Evolutionary conservation across 345 rosid genomes (phyloP), one percentile per base, ranked within the genome.

Genomic region (Rubroshorea leprosula): DNA sequence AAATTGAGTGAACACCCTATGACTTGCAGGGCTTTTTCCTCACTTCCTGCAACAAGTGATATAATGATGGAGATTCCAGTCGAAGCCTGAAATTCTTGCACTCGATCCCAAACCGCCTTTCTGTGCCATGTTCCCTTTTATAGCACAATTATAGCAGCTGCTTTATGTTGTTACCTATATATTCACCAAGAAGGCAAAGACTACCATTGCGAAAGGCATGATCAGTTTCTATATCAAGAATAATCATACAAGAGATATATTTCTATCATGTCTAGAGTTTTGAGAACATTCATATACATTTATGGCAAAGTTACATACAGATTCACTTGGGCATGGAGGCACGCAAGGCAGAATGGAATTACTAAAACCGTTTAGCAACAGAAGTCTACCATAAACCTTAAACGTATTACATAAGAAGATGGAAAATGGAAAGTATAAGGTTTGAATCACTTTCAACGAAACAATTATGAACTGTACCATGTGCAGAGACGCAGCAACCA

Each of bases 21-120:
- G 10, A 85, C 87, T 66, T 72, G 66, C 29, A 84, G 77, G 70
- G 95, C 95, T 51, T 76, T 82, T 73, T 76, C 87, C 73, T 89
- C 92, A 68, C 74, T 82, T 57, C 97, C 92, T 20, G 82, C 89
- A 58, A 89, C n/a, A 63, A 89, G 87, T 50, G 95, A 89, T 49
- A 84, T 78, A 31, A 89, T 84, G 26, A 83, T 76, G 21, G 74
- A 76, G 64, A 89, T 81, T 70, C 90, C 95, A 54, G 86, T 84
- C 38, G 82, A 78, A 51, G 66, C 62, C 59, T 41, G 72, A 51
- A 86, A 89, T 50, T 89, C 86, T 61, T 54, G 74, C 44, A 89
- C 86, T 31, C 89, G 72, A 17, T 77, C 81, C 97, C 95, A 83
- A 49, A 86, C 61, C 72, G 78, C 89, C 51, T 61, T 81, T 79